Percentiles rank a stretch among this genome's conserved stretches.
These are phyloP conservation scores for Talaromyces sp. DNA, from an alignment of 2,329 filamentous ascomycete species.

Conservation along the genomic window DNA sequence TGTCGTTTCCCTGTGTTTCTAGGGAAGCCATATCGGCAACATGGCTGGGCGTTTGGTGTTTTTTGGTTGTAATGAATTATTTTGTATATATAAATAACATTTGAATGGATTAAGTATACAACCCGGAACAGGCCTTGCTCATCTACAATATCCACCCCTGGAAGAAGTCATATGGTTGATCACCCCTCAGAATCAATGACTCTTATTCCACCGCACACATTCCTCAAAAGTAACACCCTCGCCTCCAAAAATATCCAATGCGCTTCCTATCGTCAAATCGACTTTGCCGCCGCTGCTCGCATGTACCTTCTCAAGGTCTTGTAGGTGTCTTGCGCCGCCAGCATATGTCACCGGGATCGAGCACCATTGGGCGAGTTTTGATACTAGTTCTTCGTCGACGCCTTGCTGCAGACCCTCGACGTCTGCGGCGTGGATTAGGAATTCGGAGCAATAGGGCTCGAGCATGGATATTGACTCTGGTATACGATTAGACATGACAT, in stretches of 20 bases:
- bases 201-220: slow-evolving; percentile 79
- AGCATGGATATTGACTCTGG: slow-evolving; percentile 73
- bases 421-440: slow-evolving; percentile 94
- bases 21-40: not conserved
- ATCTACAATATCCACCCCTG: not conserved
- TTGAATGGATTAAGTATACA: not conserved
- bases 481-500: not conserved
- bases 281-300: slow-evolving; percentile 72
- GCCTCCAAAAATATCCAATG: slow-evolving; percentile 92
- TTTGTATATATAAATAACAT: not conserved
- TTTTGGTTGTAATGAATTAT: not conserved
- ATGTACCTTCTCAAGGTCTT: slow-evolving; percentile 80
- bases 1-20: not conserved
- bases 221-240: slow-evolving; percentile 81
- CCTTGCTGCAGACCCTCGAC: slow-evolving; percentile 91
- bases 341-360: slow-evolving; percentile 93
- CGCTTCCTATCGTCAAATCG: slow-evolving; percentile 93
- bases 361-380: slow-evolving; percentile 76
- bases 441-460: slow-evolving; percentile 92
- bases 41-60: slow-evolving; percentile 2
- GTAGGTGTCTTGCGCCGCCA: slow-evolving; percentile 78
- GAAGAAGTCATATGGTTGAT: not conserved
- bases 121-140: not conserved
- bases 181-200: slow-evolving; percentile 19
- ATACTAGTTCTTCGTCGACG: slow-evolving; percentile 80